Base-by-base conservation (phyloP, 1,284 basidiomycete genomes). In the Rugiboletus extremiorientalis region DNA sequence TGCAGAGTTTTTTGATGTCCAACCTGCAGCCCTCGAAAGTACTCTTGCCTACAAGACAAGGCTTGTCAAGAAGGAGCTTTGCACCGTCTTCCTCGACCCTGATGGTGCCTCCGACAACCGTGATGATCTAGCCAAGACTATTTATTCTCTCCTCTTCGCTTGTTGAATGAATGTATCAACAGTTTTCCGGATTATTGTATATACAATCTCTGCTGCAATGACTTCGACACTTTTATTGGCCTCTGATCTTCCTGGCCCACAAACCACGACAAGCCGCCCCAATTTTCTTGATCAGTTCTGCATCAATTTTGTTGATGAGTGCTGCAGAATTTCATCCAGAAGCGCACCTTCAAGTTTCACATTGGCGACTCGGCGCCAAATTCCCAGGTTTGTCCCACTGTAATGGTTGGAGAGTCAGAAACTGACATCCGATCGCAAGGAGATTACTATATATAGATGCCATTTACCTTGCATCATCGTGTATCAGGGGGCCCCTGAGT, bases 121-220 rank as follows among this genome's bases (percentile, higher is more conserved):
- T 54, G 96, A 98, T 69, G 93, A 96, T 69, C 87, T 98, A 38
- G 93, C 95, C 20, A 91, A 94, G 70, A 91, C 91, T 0, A 84
- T 98, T 1, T 98, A 99, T 72, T 94, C 93, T 14, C 84, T 99
- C 4, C 83, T 99, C 20, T 99, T 99, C 69, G 88, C 93, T 2
- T 99, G 96, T 76, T 98, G 64, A 97, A 96, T 70, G 96, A 99
- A 72, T 85, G 94, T 69, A 88, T 99, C 77, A 98, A 99, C 73
- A n/a, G n/a, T n/a, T n/a, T n/a, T n/a, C n/a, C n/a, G n/a, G n/a
- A n/a, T n/a, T n/a, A n/a, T n/a, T n/a, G n/a, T n/a, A n/a, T n/a
- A n/a, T 89, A 96, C 66, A 91, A 91, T 53, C 84, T 98, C 27
- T 96, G 93, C 78, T 85, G 86, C 40, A 94, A 97, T 46, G 92